Conservation (phyloP, 1,284 basidiomycete genomes). For the Ustilago lituana region DNA sequence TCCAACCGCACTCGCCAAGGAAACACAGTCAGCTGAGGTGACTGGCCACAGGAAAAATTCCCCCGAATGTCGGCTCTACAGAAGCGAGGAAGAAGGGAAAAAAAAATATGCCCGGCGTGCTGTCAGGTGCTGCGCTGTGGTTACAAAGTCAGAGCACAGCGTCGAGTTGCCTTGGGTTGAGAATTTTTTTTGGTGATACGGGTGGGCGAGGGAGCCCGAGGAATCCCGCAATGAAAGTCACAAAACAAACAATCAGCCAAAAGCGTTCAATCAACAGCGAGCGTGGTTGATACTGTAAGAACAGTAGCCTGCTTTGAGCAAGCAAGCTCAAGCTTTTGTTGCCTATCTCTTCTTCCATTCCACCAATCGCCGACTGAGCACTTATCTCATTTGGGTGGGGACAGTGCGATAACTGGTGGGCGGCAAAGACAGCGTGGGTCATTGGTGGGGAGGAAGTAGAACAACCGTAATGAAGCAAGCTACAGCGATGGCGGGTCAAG, state of each 20-base stretch:
- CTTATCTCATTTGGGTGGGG: constrained; percentile 28
- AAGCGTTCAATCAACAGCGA: constrained; percentile 15
- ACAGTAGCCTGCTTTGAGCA: not conserved
- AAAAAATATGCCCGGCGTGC: too few relatives aligned
- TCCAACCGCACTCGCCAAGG: too few relatives aligned
- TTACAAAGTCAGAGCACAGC: too few relatives aligned
- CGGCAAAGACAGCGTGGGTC: not conserved
- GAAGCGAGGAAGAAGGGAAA: too few relatives aligned
- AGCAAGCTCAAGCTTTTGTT: constrained; percentile 12
- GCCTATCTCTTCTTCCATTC: not conserved
- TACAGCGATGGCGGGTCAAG: too few relatives aligned
- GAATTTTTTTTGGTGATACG: too few relatives aligned
- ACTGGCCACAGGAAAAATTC: not conserved
- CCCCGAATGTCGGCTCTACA: constrained; percentile 1
- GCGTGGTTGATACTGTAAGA: not conserved
- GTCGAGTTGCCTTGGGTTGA: not conserved
- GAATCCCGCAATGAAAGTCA: not conserved
- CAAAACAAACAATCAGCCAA: too few relatives aligned
- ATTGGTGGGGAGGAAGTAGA: too few relatives aligned
- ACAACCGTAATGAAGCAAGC: too few relatives aligned
- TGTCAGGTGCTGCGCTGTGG: too few relatives aligned
- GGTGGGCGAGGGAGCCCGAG: too few relatives aligned
- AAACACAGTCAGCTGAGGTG: too few relatives aligned
- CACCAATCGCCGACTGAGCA: constrained; percentile 13
- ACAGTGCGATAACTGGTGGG: not conserved